Conservation (phyloP, 257 asterid species). For the Avicennia marina region DNA sequence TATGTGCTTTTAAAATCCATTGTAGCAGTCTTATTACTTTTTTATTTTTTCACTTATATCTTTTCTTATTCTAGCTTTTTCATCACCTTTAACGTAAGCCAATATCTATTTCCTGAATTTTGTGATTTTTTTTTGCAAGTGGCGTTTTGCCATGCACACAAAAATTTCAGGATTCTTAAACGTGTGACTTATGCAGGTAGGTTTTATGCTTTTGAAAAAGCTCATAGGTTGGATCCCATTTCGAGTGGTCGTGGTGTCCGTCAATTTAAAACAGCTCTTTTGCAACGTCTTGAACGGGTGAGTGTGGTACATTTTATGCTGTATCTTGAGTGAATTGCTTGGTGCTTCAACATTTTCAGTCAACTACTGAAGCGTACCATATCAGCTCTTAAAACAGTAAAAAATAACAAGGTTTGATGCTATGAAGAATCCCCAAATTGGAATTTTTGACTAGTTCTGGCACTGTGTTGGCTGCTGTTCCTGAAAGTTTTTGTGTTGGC, state of each 20-base stretch:
- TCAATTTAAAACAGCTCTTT: constrained; percentile 92
- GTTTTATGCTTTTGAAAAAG: constrained; percentile 96
- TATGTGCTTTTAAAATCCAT: neutral
- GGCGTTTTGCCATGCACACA: neutral
- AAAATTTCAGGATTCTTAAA: constrained; percentile 12
- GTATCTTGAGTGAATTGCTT: constrained; percentile 13
- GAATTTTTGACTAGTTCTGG: neutral
- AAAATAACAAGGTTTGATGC: neutral
- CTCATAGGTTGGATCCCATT: constrained; percentile 91
- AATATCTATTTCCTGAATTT: too few relatives aligned
- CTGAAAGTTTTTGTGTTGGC: neutral
- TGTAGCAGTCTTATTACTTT: constrained; percentile 6
- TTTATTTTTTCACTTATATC: neutral
- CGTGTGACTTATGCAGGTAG: constrained; percentile 59
- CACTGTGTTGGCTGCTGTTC: neutral
- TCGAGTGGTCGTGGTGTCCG: constrained; percentile 99
- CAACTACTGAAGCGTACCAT: too few relatives aligned
- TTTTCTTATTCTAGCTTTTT: neutral
- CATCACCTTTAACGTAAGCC: neutral
- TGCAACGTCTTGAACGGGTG: constrained; percentile 95
- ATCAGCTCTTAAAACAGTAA: constrained; percentile 6
- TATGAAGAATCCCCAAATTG: neutral
- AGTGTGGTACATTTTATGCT: constrained; percentile 10
- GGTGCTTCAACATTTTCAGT: constrained; percentile 3
- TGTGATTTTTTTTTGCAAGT: neutral